phyloP scores from a whole-genome alignment of 2,329 filamentous ascomycete genomes.

The Trichoderma pleuroti region DNA sequence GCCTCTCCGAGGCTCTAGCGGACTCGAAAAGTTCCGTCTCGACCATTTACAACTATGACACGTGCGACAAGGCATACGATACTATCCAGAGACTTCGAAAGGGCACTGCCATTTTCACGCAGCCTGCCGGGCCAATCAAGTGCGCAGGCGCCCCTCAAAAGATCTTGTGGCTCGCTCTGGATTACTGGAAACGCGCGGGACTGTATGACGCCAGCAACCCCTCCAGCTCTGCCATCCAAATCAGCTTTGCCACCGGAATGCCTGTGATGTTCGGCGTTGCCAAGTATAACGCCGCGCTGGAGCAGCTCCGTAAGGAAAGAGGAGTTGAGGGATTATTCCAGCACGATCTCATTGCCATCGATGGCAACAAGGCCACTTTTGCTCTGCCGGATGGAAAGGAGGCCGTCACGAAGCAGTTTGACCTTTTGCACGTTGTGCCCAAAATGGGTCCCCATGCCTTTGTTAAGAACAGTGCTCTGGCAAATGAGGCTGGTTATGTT shows the following conservation, averaged over 20 bases:
- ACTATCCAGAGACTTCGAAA: slow-evolving; percentile 46
- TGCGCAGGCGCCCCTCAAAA: slow-evolving; percentile 61
- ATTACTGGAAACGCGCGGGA: slow-evolving; percentile 54
- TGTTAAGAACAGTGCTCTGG: slow-evolving; percentile 50
- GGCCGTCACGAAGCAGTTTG: slow-evolving; percentile 46
- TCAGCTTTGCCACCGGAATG: slow-evolving; percentile 54
- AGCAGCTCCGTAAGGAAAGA: slow-evolving; percentile 50
- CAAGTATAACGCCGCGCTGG: slow-evolving; percentile 54
- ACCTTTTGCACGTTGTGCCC: slow-evolving; percentile 54
- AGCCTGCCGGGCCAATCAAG: slow-evolving; percentile 56
- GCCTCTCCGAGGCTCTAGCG: slow-evolving; percentile 53
- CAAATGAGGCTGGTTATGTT: slow-evolving; percentile 55
- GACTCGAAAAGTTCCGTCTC: slow-evolving; percentile 48
- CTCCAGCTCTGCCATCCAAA: slow-evolving; percentile 43
- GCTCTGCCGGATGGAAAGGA: slow-evolving; percentile 41
- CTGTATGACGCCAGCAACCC: slow-evolving; percentile 44
- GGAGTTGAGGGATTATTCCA: slow-evolving; percentile 57
- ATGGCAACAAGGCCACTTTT: slow-evolving; percentile 53
- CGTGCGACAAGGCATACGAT: slow-evolving; percentile 50
- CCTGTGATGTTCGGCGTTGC: slow-evolving; percentile 58
- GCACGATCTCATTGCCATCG: slow-evolving; percentile 52
- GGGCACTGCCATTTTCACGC: slow-evolving; percentile 57
- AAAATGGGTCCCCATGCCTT: slow-evolving; percentile 58
- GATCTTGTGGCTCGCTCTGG: slow-evolving; percentile 59
- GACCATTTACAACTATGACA: slow-evolving; percentile 56